Evolutionary conservation across 2,329 filamentous ascomycete species (phyloP), one percentile per base, ranked within the genome.

Genomic region (Aspergillus arachidicola): DNA sequence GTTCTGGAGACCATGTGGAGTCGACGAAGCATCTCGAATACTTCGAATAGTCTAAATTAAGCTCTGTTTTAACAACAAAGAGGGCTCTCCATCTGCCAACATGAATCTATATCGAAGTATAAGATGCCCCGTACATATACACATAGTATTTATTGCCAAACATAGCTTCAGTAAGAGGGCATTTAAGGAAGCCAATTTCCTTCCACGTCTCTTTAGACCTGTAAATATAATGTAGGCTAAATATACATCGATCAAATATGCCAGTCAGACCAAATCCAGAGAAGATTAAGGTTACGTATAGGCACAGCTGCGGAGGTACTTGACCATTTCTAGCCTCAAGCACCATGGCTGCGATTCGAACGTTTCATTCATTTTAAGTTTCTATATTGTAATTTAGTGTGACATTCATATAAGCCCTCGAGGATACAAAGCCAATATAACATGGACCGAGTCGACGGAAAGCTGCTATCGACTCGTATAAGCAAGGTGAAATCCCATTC

Each of bases 401-500:
- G 51, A 36, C 51, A 54, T 21, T 14, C 30, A 38, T 36, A 55
- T 19, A 55, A 55, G 32, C 26, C 51, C 51, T 21, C 38, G 16
- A 32, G 19, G 12, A 26, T 38, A 38, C 51, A 55, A 55, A 55
- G 28, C 26, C 51, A 55, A 55, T 36, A 21, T 36, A 55, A 36
- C n/a, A 55, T 36, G 16, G n/a, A 38, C 21, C 34, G 38, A 55
- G n/a, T 23, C 34, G 12, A 26, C n/a, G 32, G 16, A 26, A 32
- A 26, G 21, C 14, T 26, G 51, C 51, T 19, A 23, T 38, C 32
- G 34, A 38, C n/a, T 26, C 36, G 32, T 23, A 55, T 9, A 34
- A 55, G n/a, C 36, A 55, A 26, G 21, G 32, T 21, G 43, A 26
- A 43, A 50, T 59, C 45, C 43, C 57, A 59, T 51, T 51, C 58